Evolutionary conservation across 345 rosid species (phyloP).

Genomic region (Eucalyptus guilfoylei): DNA sequence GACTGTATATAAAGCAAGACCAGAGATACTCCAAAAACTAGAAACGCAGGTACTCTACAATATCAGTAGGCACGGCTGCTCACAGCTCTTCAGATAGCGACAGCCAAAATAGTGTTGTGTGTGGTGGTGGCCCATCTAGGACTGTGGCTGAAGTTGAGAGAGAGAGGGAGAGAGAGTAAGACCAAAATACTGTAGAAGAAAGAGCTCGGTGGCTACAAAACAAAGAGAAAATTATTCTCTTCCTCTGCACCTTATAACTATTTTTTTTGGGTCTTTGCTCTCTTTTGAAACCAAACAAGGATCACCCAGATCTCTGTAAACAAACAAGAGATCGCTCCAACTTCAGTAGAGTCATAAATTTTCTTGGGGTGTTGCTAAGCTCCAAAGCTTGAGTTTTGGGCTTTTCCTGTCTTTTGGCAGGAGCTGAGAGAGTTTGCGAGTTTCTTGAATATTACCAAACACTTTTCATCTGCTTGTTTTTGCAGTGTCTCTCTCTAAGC

Average conservation of each 20-base stretch:
- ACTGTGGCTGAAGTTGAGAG: conserved; percentile 16
- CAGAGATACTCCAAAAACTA: not conserved
- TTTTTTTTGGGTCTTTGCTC: conserved; percentile 22
- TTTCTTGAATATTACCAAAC: conserved; percentile 32
- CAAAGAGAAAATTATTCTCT: not conserved
- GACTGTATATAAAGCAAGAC: not conserved
- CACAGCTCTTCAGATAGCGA: not conserved
- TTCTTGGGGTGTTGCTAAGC: conserved; percentile 11
- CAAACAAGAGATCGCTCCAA: not conserved
- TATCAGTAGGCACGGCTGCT: not conserved
- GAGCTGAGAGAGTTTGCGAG: conserved; percentile 21
- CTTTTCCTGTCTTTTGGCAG: conserved; percentile 65
- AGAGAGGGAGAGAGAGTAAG: not conserved
- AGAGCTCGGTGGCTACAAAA: not conserved
- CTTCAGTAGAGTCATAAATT: not conserved
- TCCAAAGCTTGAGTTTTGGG: conserved; percentile 27
- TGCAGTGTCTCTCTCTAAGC: conserved; percentile 27
- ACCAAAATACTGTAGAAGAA: not conserved
- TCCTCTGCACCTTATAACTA: not conserved
- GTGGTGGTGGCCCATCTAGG: conserved; percentile 2
- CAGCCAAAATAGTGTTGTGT: not conserved
- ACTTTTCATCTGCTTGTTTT: conserved; percentile 36
- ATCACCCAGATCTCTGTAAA: not conserved
- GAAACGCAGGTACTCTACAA: not conserved
- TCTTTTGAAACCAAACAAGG: conserved; percentile 21